Evolutionary conservation across 129 eudicot species (phyloP), one percentile per base, ranked within the genome.

Genomic region (Solidago caesia): DNA sequence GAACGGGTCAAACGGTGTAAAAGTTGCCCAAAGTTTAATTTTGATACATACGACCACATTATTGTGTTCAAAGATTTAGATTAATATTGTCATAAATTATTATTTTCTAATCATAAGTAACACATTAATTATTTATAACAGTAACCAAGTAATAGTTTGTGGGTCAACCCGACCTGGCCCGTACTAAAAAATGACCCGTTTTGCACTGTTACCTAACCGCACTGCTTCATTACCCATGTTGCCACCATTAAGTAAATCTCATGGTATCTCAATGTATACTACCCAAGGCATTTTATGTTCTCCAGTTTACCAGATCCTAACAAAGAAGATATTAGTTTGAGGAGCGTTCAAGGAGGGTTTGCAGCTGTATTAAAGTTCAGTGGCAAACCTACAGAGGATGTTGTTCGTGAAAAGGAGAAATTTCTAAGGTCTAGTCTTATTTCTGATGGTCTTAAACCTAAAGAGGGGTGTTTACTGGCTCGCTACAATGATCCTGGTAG

Each of bases 401-500:
- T 87, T 73, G 94, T 89, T 65, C 65, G 66, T 60, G 89, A 87
- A 74, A 88, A 88, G 66, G 97, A 94, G 80, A 84, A 82, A 81
- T 51, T 77, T 65, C 80, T 94, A 13, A 75, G 99, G 60, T 75
- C 85, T 47, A 67, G 73, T 75, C 86, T 94, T 68, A 21, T 82
- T 8, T 77, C 70, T 43, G 94, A 88, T 63, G 97, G 90, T 69
- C 94, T 91, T 12, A 91, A 83, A 61, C 96, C 99, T 3, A 79
- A 83, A 82, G 67, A 67, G 2, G 99, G 94, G 57, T 94, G 85
- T 77, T 73, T 90, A 82, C 76, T 94, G 47, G 99, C 97, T 57
- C 89, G 99, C 56, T 94, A 94, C 84, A 94, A 94, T 60, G 96
- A 94, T 81, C 99, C 99, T 63, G 99, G 99, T 44, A 83, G 97